phyloP scores from a whole-genome alignment of 2,329 filamentous ascomycete species.

The Fusarium humuli region DNA sequence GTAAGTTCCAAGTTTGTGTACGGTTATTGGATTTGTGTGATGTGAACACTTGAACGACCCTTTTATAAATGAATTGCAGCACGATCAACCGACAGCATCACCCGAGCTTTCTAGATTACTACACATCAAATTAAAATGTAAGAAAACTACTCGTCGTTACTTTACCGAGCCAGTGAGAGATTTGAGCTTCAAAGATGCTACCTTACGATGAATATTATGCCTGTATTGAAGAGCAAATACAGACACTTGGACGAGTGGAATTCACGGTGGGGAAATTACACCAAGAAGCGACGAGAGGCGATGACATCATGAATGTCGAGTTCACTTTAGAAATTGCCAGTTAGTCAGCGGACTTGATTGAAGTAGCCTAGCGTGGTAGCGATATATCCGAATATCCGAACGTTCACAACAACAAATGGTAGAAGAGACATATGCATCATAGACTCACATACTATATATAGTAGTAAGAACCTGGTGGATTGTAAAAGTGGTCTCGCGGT shows the following conservation, averaged over 20 bases:
- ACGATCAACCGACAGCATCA: too few relatives aligned
- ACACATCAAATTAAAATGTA: too few relatives aligned
- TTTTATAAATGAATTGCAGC: too few relatives aligned
- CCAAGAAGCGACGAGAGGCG: not conserved
- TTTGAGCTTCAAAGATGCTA: too few relatives aligned
- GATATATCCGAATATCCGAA: too few relatives aligned
- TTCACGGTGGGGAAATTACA: not conserved
- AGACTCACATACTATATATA: not conserved
- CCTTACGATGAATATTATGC: not conserved
- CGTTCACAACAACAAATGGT: not conserved
- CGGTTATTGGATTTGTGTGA: too few relatives aligned
- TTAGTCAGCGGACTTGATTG: not conserved
- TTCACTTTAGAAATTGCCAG: not conserved
- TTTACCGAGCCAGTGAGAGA: too few relatives aligned
- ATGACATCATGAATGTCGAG: not conserved
- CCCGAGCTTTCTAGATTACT: too few relatives aligned
- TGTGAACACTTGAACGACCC: too few relatives aligned
- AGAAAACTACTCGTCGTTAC: too few relatives aligned
- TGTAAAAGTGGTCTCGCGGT: not conserved
- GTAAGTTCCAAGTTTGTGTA: too few relatives aligned
- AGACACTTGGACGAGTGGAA: not conserved
- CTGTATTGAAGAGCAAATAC: not conserved
- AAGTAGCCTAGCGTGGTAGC: too few relatives aligned
- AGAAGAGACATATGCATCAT: not conserved
- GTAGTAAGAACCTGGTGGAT: accelerated